These are phyloP conservation scores for Thermothelomyces thermophilus DNA, from an alignment of 2,329 filamentous ascomycete species.

Conservation along the genomic window DNA sequence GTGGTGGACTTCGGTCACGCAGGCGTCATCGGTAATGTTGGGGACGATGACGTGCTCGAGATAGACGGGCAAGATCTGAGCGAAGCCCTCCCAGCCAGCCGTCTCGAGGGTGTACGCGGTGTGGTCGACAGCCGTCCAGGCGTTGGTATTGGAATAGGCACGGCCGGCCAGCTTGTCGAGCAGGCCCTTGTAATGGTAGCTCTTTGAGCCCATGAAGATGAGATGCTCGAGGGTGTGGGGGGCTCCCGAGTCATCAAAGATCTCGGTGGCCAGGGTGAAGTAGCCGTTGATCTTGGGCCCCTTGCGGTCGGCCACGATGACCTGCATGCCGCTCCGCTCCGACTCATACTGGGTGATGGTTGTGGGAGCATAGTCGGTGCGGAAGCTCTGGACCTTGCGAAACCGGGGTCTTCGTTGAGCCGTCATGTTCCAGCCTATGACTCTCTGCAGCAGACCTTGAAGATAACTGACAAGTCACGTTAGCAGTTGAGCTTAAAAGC, in stretches of 20 bases:
- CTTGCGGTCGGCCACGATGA: slow-evolving; percentile 83
- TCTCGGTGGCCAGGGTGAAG: slow-evolving; percentile 93
- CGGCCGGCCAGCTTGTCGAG: slow-evolving; percentile 90
- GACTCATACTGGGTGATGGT: slow-evolving; percentile 95
- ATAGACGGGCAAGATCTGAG: slow-evolving; percentile 89
- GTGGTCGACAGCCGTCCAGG: slow-evolving; percentile 94
- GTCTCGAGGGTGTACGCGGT: slow-evolving; percentile 94
- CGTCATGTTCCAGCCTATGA: slow-evolving; percentile 44
- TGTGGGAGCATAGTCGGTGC: slow-evolving; percentile 82
- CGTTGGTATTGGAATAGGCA: slow-evolving; percentile 90
- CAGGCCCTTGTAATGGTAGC: slow-evolving; percentile 89
- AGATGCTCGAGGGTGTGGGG: slow-evolving; percentile 81
- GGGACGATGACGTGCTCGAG: slow-evolving; percentile 90
- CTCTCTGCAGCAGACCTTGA: slow-evolving; percentile 19
- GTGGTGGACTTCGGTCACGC: slow-evolving; percentile 94
- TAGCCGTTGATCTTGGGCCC: slow-evolving; percentile 94
- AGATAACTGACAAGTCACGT: slow-evolving; percentile 21
- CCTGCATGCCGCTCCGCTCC: slow-evolving; percentile 85
- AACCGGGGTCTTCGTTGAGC: slow-evolving; percentile 55
- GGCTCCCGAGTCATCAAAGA: slow-evolving; percentile 92
- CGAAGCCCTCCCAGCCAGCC: slow-evolving; percentile 94
- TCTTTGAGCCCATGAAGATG: slow-evolving; percentile 86
- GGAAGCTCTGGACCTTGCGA: slow-evolving; percentile 77
- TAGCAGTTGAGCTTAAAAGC: slow-evolving; percentile 12
- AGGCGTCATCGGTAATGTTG: slow-evolving; percentile 85